These are phyloP conservation scores for Colletotrichum sp. DNA, from an alignment of 2,329 filamentous ascomycete genomes.

Conservation along the genomic window DNA sequence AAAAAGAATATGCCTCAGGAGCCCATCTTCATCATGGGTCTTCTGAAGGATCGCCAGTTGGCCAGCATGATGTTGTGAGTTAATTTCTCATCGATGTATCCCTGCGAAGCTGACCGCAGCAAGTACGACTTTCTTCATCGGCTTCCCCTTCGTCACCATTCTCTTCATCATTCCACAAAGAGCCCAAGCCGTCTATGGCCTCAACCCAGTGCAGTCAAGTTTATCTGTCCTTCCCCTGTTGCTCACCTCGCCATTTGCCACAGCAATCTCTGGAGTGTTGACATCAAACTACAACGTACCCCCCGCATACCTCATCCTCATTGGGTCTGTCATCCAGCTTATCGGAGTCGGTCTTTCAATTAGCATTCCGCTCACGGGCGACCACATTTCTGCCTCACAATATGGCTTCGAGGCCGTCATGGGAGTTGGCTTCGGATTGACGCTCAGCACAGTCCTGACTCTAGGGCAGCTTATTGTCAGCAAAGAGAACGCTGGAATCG, in stretches of 20 bases:
- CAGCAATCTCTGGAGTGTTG: constrained; percentile 31
- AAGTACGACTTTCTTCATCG: constrained; percentile 22
- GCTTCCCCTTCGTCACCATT: constrained; percentile 28
- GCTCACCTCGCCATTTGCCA: constrained; percentile 35
- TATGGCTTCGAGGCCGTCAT: constrained; percentile 38
- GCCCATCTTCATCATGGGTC: not conserved
- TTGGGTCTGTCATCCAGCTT: constrained; percentile 31
- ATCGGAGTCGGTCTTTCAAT: constrained; percentile 37
- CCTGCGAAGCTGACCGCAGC: not conserved
- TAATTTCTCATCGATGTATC: rapidly evolving
- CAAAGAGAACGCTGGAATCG: constrained; percentile 29
- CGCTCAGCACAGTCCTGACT: constrained; percentile 34
- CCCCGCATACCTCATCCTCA: constrained; percentile 33
- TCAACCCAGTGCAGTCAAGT: constrained; percentile 35
- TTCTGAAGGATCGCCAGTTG: not conserved
- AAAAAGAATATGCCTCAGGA: not conserved
- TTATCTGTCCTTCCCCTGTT: constrained; percentile 37
- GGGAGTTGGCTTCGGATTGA: constrained; percentile 41
- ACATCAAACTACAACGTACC: constrained; percentile 29
- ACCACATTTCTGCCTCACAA: constrained; percentile 26
- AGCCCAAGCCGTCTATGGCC: constrained; percentile 32
- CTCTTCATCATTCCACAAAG: constrained; percentile 29
- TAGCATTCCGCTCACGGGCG: constrained; percentile 14
- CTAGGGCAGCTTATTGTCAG: constrained; percentile 33
- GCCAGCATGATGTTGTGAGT: not conserved